Percentiles rank a stretch among this genome's conserved stretches.
Conservation (phyloP, 768 basidiomycete species). For the Agaricus blazei region DNA sequence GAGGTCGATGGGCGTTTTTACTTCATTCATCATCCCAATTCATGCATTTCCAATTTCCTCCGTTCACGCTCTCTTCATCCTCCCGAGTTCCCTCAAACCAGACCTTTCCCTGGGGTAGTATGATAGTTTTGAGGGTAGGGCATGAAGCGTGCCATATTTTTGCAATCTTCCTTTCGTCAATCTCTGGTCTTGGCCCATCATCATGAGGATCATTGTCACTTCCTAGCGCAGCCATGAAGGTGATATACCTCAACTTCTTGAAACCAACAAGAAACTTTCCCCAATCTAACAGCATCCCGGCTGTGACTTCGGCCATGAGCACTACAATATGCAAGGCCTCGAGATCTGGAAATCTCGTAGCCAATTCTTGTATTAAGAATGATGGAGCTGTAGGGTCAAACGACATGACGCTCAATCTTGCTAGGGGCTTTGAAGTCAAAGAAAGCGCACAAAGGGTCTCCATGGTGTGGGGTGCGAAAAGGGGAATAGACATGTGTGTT, state of each 20-base stretch:
- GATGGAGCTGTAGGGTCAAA: conserved; percentile 44
- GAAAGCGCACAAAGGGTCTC: conserved; percentile 39
- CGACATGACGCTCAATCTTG: conserved; percentile 52
- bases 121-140: conserved; percentile 58
- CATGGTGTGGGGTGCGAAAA: conserved; percentile 36
- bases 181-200: conserved; percentile 19
- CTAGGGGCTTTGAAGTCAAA: conserved; percentile 32
- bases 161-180: conserved; percentile 49
- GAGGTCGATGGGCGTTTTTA: too few relatives aligned
- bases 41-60: conserved; percentile 12
- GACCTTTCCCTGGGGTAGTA: conserved; percentile 55
- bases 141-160: conserved; percentile 51
- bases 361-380: conserved; percentile 42
- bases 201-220: conserved; percentile 20
- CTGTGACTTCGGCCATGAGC: conserved; percentile 41
- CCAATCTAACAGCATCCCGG: conserved; percentile 27
- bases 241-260: conserved; percentile 37
- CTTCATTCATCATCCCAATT: conserved; percentile 2
- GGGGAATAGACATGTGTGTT: conserved; percentile 46
- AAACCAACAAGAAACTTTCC: conserved; percentile 37
- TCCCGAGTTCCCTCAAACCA: conserved; percentile 43
- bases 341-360: conserved; percentile 39
- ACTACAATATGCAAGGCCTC: conserved; percentile 62
- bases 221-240: conserved; percentile 20
- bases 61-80: not conserved